These are phyloP conservation scores for Lantana camara DNA, from an alignment of 257 asterid species.

Conservation along the genomic window DNA sequence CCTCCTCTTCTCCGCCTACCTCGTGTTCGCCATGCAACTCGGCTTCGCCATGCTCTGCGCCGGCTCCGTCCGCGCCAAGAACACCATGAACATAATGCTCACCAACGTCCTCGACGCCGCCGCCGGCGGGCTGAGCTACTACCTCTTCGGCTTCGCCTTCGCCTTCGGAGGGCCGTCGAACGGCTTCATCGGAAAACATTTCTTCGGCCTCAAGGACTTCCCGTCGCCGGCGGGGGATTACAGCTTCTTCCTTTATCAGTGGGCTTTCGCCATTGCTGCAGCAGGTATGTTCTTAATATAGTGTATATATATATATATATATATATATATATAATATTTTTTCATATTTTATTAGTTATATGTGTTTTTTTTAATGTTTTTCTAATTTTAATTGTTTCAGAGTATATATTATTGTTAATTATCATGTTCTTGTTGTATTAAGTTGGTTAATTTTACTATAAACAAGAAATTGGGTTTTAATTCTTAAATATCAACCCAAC, in stretches of 20 bases:
- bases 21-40: conserved; percentile 73
- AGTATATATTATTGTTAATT: too few relatives aligned
- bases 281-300: conserved; percentile 43
- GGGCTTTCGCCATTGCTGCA: conserved; percentile 85
- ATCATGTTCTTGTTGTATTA: too few relatives aligned
- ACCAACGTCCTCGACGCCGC: conserved; percentile 79
- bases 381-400: too few relatives aligned
- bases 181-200: conserved; percentile 63
- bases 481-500: too few relatives aligned
- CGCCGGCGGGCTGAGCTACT: conserved; percentile 71
- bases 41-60: conserved; percentile 83
- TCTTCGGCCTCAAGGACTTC: conserved; percentile 53
- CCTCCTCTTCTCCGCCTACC: conserved; percentile 64
- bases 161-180: conserved; percentile 68
- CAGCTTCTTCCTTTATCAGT: conserved; percentile 65
- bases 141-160: conserved; percentile 70
- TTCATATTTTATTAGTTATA: too few relatives aligned
- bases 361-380: too few relatives aligned
- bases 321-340: too few relatives aligned
- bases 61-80: conserved; percentile 57
- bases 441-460: too few relatives aligned
- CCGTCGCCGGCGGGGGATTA: conserved; percentile 48
- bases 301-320: too few relatives aligned
- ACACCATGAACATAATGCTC: conserved; percentile 36
- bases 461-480: too few relatives aligned